These are phyloP conservation scores for Fusarium protoensiforme DNA, from an alignment of 2,329 filamentous ascomycete species.

Conservation along the genomic window DNA sequence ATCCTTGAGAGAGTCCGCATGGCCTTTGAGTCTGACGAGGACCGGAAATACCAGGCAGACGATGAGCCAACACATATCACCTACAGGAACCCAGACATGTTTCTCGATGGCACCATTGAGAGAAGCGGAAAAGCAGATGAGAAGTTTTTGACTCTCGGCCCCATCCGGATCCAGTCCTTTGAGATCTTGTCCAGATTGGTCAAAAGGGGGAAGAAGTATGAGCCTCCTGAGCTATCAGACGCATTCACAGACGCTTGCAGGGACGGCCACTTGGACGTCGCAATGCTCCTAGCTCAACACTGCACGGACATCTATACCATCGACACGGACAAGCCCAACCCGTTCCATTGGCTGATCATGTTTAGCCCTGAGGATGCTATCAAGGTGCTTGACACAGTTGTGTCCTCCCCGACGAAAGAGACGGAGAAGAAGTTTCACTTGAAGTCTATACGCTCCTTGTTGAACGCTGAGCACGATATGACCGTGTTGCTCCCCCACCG, in stretches of 20 bases:
- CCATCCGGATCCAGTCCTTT: background rate
- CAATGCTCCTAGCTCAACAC: background rate
- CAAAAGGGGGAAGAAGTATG: background rate
- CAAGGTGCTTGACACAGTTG: background rate
- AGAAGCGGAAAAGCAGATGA: background rate
- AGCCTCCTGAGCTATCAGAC: background rate
- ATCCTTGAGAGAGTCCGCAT: background rate
- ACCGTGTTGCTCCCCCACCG: background rate
- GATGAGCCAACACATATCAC: background rate
- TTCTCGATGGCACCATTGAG: background rate
- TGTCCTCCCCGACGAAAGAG: background rate
- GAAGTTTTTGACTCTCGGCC: background rate
- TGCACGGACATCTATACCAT: background rate
- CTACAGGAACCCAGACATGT: background rate
- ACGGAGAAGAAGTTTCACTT: background rate
- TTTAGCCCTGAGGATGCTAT: background rate
- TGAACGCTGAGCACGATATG: background rate
- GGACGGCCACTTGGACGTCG: background rate
- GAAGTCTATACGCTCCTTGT: background rate
- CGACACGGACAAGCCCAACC: background rate
- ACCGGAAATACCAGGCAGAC: background rate
- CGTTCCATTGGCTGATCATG: constrained; percentile 5
- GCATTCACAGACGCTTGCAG: background rate
- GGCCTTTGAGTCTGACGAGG: background rate
- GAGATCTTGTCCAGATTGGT: background rate